Percentiles rank a stretch among this genome's conserved stretches.
Conservation (phyloP, 345 rosid genomes). For the Murraya koenigii region DNA sequence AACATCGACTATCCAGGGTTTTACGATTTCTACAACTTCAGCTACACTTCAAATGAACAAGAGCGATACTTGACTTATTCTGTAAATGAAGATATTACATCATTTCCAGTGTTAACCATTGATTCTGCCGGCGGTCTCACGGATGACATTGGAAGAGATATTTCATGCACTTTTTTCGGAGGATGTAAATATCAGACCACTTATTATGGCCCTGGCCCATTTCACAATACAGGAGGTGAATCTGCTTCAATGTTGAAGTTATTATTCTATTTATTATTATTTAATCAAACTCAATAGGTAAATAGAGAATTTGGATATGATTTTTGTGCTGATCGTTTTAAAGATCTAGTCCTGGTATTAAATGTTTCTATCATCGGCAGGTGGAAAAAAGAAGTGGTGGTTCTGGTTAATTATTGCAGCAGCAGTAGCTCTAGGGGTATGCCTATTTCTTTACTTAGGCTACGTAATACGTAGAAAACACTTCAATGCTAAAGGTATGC, state of each 20-base stretch:
- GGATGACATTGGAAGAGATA: background rate
- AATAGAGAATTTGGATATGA: background rate
- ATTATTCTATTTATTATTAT: too few species aligned
- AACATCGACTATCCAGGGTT: too few species aligned
- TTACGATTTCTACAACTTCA: background rate
- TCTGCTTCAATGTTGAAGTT: background rate
- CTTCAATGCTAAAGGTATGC: background rate
- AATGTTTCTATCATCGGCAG: background rate
- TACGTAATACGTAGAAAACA: background rate
- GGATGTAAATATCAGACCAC: background rate
- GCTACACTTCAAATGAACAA: constrained; percentile 13
- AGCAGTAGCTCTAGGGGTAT: background rate
- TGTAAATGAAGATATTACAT: background rate
- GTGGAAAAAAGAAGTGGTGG: background rate
- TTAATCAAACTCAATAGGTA: background rate
- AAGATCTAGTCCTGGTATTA: background rate
- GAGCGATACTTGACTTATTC: constrained; percentile 17
- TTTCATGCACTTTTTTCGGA: background rate
- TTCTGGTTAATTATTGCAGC: background rate
- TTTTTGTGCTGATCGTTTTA: background rate
- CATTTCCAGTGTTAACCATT: background rate
- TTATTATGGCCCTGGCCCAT: too few species aligned
- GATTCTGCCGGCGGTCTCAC: background rate
- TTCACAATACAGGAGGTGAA: background rate
- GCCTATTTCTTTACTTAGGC: background rate